Percentiles rank a stretch among this genome's conserved stretches.
Evolutionary conservation across 169 alveolate genomes (phyloP).

Genomic region (Eimeria acervulina): DNA sequence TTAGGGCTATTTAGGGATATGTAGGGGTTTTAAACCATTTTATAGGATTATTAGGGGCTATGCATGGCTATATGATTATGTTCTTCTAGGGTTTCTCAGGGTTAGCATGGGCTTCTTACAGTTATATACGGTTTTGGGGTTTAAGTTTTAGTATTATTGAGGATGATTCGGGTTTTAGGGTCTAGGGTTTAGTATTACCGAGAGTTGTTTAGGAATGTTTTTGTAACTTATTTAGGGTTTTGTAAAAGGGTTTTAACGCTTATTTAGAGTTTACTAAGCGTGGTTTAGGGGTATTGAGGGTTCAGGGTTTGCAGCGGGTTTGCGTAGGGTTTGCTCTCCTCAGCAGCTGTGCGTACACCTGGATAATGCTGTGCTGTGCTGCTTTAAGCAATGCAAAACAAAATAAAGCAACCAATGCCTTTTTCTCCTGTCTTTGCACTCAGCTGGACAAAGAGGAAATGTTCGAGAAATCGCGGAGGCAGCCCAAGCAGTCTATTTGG

Average conservation of each 20-base stretch:
- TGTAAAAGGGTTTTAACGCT: no score
- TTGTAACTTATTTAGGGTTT: no score
- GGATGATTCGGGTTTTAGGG: conserved; percentile 29
- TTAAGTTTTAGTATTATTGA: not conserved
- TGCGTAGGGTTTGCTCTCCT: no score
- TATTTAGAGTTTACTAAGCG: no score
- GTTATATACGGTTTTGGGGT: not conserved
- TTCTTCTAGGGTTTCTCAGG: no score
- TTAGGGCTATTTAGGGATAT: no score
- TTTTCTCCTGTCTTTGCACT: not conserved
- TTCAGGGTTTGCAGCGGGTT: not conserved
- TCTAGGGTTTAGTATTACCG: not conserved
- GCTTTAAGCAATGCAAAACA: not conserved
- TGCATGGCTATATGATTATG: no score
- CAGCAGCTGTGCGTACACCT: not conserved
- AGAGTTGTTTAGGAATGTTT: no score
- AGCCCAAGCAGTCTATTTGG: not conserved
- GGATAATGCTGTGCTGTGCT: not conserved
- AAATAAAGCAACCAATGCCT: not conserved
- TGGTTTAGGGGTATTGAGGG: no score
- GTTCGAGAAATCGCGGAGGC: not conserved
- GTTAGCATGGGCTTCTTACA: no score
- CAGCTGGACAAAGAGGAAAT: conserved; percentile 29
- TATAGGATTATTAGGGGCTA: no score
- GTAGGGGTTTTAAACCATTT: no score